These are phyloP conservation scores for Areca catechu DNA, from an alignment of 176 grass and related monocot species.

Conservation along the genomic window DNA sequence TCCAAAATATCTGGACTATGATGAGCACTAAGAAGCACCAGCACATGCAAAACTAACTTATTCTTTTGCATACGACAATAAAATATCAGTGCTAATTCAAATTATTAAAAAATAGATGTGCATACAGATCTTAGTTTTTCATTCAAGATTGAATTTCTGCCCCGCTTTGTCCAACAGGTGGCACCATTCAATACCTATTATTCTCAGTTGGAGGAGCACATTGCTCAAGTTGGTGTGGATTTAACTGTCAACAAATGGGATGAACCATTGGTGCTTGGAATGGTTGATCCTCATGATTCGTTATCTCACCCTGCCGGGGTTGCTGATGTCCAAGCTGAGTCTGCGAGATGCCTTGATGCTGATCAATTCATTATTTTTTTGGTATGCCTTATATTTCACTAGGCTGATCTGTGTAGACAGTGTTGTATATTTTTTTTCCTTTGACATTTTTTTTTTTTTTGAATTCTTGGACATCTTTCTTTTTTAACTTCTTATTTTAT, in stretches of 20 bases:
- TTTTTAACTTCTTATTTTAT: no score
- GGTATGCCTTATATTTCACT: slow-evolving; percentile 36
- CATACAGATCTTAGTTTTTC: not conserved
- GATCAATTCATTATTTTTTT: slow-evolving; percentile 88
- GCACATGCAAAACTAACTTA: no score
- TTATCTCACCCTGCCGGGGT: slow-evolving; percentile 85
- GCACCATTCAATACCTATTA: slow-evolving; percentile 98
- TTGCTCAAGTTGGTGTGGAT: slow-evolving; percentile 72
- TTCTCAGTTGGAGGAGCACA: slow-evolving; percentile 61
- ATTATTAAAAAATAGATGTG: no score
- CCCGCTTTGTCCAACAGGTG: slow-evolving; percentile 42
- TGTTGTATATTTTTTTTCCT: no score
- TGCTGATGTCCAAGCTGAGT: slow-evolving; percentile 87
- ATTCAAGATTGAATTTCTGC: slow-evolving; percentile 17
- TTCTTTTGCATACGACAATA: no score
- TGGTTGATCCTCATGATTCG: slow-evolving; percentile 87
- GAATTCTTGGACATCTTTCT: no score
- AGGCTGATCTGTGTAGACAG: not conserved
- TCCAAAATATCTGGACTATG: no score
- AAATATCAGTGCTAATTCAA: no score
- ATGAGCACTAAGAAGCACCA: no score
- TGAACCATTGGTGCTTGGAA: slow-evolving; percentile 77
- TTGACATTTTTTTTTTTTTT: no score
- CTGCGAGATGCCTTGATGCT: slow-evolving; percentile 70
- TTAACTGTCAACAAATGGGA: slow-evolving; percentile 80